Base-by-base conservation (phyloP, 768 basidiomycete genomes). In the Kwoniella bestiolae region DNA sequence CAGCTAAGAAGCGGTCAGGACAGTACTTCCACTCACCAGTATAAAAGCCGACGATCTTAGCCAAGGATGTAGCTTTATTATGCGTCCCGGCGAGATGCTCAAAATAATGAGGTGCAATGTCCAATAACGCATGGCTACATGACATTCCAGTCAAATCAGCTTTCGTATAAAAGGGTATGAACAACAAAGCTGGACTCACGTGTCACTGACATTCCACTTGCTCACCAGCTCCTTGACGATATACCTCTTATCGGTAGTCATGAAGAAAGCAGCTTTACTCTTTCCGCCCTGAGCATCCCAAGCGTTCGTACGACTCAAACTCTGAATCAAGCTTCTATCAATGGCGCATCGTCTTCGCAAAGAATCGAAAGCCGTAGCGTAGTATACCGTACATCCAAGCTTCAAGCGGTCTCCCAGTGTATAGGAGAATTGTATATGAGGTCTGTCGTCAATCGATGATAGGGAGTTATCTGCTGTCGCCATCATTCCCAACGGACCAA, bases 201-300 rank as follows among this genome's bases (percentile, higher is more conserved):
- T 79, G 82, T 92, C 91, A 5, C 89, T 88, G 44, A 91, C 90
- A 79, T 91, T 91, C 91, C 91, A 92, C 14, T 90, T 89, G 80
- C 89, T 89, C 16, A 93, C 88, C 65, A 92, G 80, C 21, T 90
- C 90, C 85, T 92, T 92, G 83, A 92, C 89, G 70, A 93, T 88
- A 75, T 89, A 91, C 65, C 86, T 83, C 69, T 89, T 86, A 78
- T 93, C 91, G 28, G 81, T 78, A 50, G 89, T 91, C 84, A 89
- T 90, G 89, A 90, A 90, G 74, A 92, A 93, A 68, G 88, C 87
- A 2, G 87, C 87, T 73, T 85, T 86, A 79, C 89, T 90, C 85
- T 92, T 93, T 5, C 91, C 91, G 0, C 91, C 82, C 44, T 78
- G 87, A 0, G 90, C 90, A 12, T 84, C 82, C 90, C 91, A 93